Evolutionary conservation across 2,329 filamentous ascomycete species (phyloP).

Genomic region (Ascocoryne sarcoides): DNA sequence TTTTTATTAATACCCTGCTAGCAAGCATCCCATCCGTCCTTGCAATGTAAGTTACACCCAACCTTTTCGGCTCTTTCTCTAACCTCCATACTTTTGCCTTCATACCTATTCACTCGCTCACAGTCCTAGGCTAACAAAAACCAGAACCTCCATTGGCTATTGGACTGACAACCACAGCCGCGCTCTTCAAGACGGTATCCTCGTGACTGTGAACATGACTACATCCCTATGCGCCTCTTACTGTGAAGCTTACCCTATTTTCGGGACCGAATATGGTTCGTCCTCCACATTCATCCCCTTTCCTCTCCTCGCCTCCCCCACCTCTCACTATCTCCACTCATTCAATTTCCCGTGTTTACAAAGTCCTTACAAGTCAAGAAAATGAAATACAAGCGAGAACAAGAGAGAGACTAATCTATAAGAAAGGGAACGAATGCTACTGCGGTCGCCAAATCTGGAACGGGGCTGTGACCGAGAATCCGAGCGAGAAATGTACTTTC

Average conservation of each 20-base stretch:
- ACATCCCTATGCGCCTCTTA: neutral
- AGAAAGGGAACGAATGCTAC: neutral
- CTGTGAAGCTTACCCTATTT: neutral
- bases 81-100: too few species aligned
- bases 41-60: too few species aligned
- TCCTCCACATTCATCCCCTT: too few species aligned
- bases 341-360: neutral
- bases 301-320: too few species aligned
- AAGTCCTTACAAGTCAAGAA: neutral
- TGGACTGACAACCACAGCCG: neutral
- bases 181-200: neutral
- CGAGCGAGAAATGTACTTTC: neutral
- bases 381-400: neutral
- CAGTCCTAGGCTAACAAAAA: neutral
- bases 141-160: neutral
- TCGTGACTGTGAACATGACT: neutral
- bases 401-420: neutral
- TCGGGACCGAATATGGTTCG: neutral
- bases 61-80: too few species aligned
- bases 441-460: neutral
- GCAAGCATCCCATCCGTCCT: too few species aligned
- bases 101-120: too few species aligned
- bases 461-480: neutral
- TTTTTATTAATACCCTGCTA: too few species aligned
- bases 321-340: too few species aligned